These are phyloP conservation scores for Carpinus viminea DNA, from an alignment of 306 rosid genomes.

Conservation along the genomic window DNA sequence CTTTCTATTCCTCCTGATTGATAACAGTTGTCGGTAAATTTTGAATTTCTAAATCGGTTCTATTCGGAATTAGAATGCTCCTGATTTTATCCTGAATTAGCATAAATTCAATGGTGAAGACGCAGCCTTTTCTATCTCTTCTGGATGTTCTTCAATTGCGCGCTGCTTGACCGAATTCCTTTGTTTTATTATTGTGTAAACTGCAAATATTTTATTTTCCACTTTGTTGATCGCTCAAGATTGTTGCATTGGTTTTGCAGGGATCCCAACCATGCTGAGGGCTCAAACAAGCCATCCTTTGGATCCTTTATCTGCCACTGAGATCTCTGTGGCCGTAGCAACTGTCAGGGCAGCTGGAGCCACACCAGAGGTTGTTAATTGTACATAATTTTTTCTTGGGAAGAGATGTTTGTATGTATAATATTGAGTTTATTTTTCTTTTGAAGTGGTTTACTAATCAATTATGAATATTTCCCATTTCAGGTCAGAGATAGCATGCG, in stretches of 20 bases:
- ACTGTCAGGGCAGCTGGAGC: slow-evolving; percentile 94
- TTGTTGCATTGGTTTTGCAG: slow-evolving; percentile 37
- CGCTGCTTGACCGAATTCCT: background rate
- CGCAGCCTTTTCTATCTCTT: background rate
- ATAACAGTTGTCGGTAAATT: background rate
- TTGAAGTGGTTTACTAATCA: slow-evolving; percentile 22
- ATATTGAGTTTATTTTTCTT: background rate
- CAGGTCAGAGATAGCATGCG: slow-evolving; percentile 95
- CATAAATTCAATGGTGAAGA: slow-evolving; percentile 9
- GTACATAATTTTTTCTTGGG: slow-evolving; percentile 1
- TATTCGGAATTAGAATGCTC: background rate
- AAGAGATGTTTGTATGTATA: background rate
- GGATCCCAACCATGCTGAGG: slow-evolving; percentile 63
- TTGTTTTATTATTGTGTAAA: background rate
- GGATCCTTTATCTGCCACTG: slow-evolving; percentile 87
- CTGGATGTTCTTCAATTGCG: slow-evolving; percentile 3
- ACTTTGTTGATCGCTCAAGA: slow-evolving; percentile 16
- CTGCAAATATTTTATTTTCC: slow-evolving; percentile 8
- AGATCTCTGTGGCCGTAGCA: slow-evolving; percentile 85
- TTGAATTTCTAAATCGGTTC: background rate
- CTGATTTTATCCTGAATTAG: background rate
- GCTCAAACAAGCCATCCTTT: slow-evolving; percentile 84
- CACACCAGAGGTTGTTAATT: slow-evolving; percentile 75
- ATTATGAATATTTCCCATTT: slow-evolving; percentile 16
- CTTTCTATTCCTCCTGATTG: background rate